A percentile compares a stretch with the other conserved stretches of the same genome.
phyloP scores from a whole-genome alignment of 306 rosid genomes.

The Abrus pulchellus region DNA sequence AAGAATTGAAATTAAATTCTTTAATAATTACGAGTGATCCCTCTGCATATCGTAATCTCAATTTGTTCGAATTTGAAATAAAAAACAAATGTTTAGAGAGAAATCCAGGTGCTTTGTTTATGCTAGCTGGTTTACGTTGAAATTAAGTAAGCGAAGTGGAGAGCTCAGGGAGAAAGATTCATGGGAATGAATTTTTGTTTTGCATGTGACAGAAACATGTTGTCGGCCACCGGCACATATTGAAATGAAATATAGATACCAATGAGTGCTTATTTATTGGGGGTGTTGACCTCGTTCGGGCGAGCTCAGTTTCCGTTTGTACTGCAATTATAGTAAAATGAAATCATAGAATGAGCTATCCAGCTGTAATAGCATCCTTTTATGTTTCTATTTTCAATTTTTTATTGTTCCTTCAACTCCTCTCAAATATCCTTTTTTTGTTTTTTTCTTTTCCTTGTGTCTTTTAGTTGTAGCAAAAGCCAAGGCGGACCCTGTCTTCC shows the following conservation, averaged over 20 bases:
- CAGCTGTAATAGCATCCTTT: conserved; percentile 58
- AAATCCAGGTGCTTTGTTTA: not conserved
- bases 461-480: conserved; percentile 43
- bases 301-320: conserved; percentile 49
- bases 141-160: not conserved
- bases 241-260: conserved; percentile 42
- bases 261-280: conserved; percentile 42
- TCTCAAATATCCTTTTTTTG: conserved; percentile 10
- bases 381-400: not conserved
- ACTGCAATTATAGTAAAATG: conserved; percentile 38
- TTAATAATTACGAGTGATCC: not conserved
- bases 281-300: conserved; percentile 64
- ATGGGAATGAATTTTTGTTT: conserved; percentile 44
- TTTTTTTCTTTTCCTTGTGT: conserved; percentile 8
- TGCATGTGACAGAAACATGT: conserved; percentile 58
- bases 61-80: not conserved
- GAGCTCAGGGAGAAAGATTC: conserved; percentile 1
- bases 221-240: conserved; percentile 73
- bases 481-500: conserved; percentile 47
- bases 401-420: not conserved
- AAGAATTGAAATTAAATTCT: too few species aligned
- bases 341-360: conserved; percentile 43
- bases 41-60: not conserved
- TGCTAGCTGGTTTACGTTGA: not conserved
- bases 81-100: not conserved